A percentile compares a stretch with the other conserved stretches of the same genome.
phyloP scores from a whole-genome alignment of 306 rosid genomes.

The Pyrus pyrifolia region DNA sequence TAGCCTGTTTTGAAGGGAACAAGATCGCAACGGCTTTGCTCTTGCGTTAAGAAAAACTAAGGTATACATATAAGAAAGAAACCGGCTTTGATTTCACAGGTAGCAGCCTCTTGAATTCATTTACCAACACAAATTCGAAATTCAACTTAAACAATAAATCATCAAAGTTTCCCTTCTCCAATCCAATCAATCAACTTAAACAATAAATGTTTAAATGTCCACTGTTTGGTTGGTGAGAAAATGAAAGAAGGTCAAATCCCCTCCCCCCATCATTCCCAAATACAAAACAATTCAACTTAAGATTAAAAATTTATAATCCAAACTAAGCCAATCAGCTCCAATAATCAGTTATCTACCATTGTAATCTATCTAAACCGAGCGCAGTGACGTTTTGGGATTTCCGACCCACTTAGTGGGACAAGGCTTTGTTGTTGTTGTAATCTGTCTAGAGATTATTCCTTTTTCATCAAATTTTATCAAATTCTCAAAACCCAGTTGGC shows the following conservation, averaged over 20 bases:
- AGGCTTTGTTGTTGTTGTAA: neutral
- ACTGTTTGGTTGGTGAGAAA: neutral
- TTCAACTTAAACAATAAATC: neutral
- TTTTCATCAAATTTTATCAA: neutral
- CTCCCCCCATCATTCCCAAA: neutral
- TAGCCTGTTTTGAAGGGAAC: constrained; percentile 30
- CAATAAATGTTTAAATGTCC: neutral
- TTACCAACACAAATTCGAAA: neutral
- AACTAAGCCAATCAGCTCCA: neutral
- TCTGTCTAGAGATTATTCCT: neutral
- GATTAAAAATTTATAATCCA: neutral
- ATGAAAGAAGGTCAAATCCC: neutral
- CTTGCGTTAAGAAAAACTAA: neutral
- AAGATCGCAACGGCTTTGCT: neutral
- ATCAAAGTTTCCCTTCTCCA: neutral
- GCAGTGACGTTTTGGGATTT: accelerated
- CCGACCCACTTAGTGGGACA: too few species aligned
- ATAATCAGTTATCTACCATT: neutral
- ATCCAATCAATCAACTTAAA: neutral
- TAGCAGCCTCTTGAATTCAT: neutral
- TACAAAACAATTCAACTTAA: neutral
- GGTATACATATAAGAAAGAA: neutral
- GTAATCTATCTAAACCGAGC: neutral
- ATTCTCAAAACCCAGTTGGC: neutral
- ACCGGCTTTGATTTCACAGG: neutral